Evolutionary conservation across 2,329 filamentous ascomycete genomes (phyloP).

Genomic region (Dactylella cylindrospora): DNA sequence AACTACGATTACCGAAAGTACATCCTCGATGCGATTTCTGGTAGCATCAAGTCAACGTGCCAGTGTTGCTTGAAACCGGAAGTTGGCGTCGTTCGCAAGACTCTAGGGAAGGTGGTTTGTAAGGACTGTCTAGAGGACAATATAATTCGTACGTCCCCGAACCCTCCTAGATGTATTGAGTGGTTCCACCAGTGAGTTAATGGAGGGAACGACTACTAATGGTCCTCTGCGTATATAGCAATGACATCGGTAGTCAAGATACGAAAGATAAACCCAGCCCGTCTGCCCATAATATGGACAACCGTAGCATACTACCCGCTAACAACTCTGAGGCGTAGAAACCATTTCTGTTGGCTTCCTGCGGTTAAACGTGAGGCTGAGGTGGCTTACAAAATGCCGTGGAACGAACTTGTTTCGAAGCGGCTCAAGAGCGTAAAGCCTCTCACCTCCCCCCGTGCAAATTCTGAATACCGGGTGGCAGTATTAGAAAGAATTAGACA

Average conservation of each 20-base stretch:
- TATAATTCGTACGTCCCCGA: slow-evolving; percentile 24
- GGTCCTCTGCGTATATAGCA: too few species aligned
- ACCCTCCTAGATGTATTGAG: too few species aligned
- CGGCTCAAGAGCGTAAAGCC: slow-evolving; percentile 1
- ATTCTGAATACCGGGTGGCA: not conserved
- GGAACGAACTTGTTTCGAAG: not conserved
- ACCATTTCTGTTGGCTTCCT: slow-evolving; percentile 10
- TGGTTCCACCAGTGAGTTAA: too few species aligned
- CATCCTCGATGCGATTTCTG: slow-evolving; percentile 1
- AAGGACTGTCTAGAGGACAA: slow-evolving; percentile 10
- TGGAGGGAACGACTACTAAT: too few species aligned
- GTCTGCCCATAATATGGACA: too few species aligned
- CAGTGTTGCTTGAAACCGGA: slow-evolving; percentile 19
- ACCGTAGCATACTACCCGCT: too few species aligned
- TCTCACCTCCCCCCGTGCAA: slow-evolving; percentile 2
- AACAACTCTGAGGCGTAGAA: not conserved
- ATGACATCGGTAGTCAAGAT: too few species aligned
- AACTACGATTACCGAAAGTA: slow-evolving; percentile 22
- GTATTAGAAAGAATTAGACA: not conserved
- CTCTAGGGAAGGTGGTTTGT: slow-evolving; percentile 9
- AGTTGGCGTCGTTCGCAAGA: not conserved
- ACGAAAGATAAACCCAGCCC: too few species aligned
- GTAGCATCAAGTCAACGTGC: slow-evolving; percentile 11
- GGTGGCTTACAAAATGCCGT: not conserved
- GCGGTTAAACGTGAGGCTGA: slow-evolving; percentile 9